These are phyloP conservation scores for Adansonia madagascariensis DNA, from an alignment of 441 rosid species.

Conservation along the genomic window DNA sequence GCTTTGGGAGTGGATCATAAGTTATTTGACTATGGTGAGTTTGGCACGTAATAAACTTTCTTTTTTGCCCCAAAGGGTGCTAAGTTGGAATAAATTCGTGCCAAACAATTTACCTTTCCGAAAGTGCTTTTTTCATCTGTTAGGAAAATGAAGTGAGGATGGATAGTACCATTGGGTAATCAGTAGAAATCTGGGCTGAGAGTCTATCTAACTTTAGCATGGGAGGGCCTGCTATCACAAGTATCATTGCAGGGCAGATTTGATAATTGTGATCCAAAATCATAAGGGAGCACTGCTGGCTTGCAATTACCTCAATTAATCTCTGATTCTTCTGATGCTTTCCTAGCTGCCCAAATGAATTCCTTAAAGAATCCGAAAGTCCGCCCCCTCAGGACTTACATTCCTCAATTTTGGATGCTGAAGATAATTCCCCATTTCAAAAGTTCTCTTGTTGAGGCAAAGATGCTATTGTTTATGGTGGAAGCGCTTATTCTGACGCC, in stretches of 20 bases:
- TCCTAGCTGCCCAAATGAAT: conserved; percentile 47
- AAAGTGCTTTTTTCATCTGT: neutral
- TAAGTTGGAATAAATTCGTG: neutral
- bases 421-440: conserved; percentile 70
- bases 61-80: neutral
- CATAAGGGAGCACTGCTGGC: neutral
- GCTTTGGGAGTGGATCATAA: neutral
- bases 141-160: conserved; percentile 51
- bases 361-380: conserved; percentile 40
- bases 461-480: conserved; percentile 34
- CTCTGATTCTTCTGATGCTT: conserved; percentile 74
- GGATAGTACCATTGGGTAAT: conserved; percentile 16
- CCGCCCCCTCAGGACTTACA: conserved; percentile 39
- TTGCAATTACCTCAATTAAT: conserved; percentile 51
- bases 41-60: neutral
- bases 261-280: too few species aligned
- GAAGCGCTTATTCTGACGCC: conserved; percentile 34
- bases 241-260: too few species aligned
- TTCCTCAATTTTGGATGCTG: conserved; percentile 84
- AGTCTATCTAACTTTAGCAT: too few species aligned
- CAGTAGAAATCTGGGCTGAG: too few species aligned
- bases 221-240: too few species aligned
- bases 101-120: neutral
- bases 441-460: conserved; percentile 39
- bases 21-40: neutral